Evolutionary conservation across 331 rosid genomes (phyloP).

Genomic region (Stylosanthes scabra): DNA sequence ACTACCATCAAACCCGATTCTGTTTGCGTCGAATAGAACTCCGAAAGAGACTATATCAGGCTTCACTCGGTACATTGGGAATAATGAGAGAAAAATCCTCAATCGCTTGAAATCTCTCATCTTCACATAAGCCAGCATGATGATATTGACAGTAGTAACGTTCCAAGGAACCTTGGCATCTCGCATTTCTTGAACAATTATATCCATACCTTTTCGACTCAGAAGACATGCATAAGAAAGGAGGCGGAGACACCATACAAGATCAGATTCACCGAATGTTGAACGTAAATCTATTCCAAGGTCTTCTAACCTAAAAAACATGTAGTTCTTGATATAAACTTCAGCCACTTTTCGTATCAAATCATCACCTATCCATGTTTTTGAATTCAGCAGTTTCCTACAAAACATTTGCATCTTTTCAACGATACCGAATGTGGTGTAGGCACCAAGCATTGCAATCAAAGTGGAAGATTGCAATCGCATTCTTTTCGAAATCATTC

Average conservation of each 20-base stretch:
- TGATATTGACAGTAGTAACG: slow-evolving; percentile 57
- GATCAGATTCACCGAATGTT: slow-evolving; percentile 51
- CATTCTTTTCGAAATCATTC: slow-evolving; percentile 67
- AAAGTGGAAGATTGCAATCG: slow-evolving; percentile 59
- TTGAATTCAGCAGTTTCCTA: slow-evolving; percentile 49
- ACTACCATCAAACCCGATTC: slow-evolving; percentile 61
- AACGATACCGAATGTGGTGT: slow-evolving; percentile 68
- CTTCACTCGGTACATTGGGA: slow-evolving; percentile 44
- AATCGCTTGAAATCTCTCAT: slow-evolving; percentile 68
- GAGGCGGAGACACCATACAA: slow-evolving; percentile 69
- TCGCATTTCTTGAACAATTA: slow-evolving; percentile 57
- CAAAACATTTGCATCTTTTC: slow-evolving; percentile 75
- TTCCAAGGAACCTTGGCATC: slow-evolving; percentile 52
- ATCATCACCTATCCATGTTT: slow-evolving; percentile 58
- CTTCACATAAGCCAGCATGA: slow-evolving; percentile 69
- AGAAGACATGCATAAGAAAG: slow-evolving; percentile 73
- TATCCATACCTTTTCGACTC: slow-evolving; percentile 73
- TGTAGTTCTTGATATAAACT: slow-evolving; percentile 64
- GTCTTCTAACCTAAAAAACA: slow-evolving; percentile 70
- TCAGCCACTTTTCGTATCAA: slow-evolving; percentile 66
- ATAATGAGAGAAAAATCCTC: slow-evolving; percentile 55
- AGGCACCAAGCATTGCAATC: slow-evolving; percentile 76
- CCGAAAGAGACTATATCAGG: slow-evolving; percentile 72
- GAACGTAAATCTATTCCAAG: slow-evolving; percentile 60
- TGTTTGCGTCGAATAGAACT: slow-evolving; percentile 64